Evolutionary conservation across 768 basidiomycete genomes (phyloP).

Genomic region (Hemileccinum rubropunctum): DNA sequence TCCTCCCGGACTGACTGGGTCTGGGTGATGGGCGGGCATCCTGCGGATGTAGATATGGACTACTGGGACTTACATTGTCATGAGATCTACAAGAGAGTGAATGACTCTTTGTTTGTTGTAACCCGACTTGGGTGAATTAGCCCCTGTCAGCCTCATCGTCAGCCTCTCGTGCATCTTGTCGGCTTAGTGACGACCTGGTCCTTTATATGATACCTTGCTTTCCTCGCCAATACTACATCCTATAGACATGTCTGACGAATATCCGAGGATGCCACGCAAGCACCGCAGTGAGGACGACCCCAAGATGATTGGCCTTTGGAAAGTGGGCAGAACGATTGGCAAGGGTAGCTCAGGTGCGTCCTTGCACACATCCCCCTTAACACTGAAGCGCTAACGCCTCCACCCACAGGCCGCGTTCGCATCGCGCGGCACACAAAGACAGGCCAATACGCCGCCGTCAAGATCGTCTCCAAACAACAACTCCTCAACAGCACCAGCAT

Average conservation of each 20-base stretch:
- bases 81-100: slow-evolving; percentile 21
- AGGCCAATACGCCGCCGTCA: slow-evolving; percentile 88
- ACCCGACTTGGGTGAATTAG: slow-evolving; percentile 6
- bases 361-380: background rate
- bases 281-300: slow-evolving; percentile 43
- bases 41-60: slow-evolving; percentile 16
- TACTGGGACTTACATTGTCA: slow-evolving; percentile 11
- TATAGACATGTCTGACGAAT: slow-evolving; percentile 28
- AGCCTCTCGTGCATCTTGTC: slow-evolving; percentile 13
- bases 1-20: slow-evolving; percentile 67
- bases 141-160: slow-evolving; percentile 26
- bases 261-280: slow-evolving; percentile 29
- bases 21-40: slow-evolving; percentile 26
- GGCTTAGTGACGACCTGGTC: background rate
- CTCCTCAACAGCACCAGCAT: slow-evolving; percentile 59
- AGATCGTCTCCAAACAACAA: slow-evolving; percentile 82
- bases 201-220: background rate
- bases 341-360: slow-evolving; percentile 71
- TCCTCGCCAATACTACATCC: slow-evolving; percentile 22
- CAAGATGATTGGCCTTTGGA: slow-evolving; percentile 77
- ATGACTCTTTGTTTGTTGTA: slow-evolving; percentile 4
- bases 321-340: slow-evolving; percentile 81
- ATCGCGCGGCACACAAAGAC: slow-evolving; percentile 87
- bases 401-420: slow-evolving; percentile 72
- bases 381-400: background rate